phyloP scores from a whole-genome alignment of 805 yeast species.

The Myxozyma vanderwaltii region DNA sequence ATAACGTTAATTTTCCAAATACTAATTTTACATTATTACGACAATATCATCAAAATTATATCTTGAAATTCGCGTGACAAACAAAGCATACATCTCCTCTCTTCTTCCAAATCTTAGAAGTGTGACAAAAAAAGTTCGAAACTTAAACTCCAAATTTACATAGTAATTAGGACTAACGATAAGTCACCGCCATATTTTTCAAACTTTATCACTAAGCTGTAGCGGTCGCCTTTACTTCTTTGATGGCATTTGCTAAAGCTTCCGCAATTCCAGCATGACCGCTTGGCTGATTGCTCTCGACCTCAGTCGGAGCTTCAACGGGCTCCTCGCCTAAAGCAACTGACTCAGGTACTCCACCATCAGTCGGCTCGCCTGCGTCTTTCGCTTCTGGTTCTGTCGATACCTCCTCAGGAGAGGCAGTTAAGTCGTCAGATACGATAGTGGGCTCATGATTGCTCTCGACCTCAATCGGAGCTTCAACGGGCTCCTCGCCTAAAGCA shows the following conservation, averaged over 20 bases:
- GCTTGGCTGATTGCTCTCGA: neutral
- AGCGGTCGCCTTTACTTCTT: constrained; percentile 6
- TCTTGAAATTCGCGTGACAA: neutral
- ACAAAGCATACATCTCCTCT: neutral
- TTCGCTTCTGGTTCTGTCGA: neutral
- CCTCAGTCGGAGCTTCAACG: neutral
- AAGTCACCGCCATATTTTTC: neutral
- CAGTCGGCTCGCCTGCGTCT: neutral
- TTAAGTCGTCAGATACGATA: too few relatives aligned
- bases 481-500: neutral
- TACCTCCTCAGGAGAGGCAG: neutral
- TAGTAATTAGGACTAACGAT: neutral
- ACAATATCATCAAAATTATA: neutral
- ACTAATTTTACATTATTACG: neutral
- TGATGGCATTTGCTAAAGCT: constrained; percentile 5
- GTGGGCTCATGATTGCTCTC: too few relatives aligned
- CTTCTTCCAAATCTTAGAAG: neutral
- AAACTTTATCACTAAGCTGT: neutral
- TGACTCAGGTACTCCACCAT: constrained; percentile 1
- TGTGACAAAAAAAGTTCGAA: neutral
- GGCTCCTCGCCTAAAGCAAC: neutral
- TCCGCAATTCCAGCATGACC: constrained; percentile 3
- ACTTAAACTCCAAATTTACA: neutral
- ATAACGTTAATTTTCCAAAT: neutral
- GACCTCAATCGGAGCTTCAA: neutral